Evolutionary conservation across 768 basidiomycete species (phyloP), one percentile per base, ranked within the genome.

Genomic region (Amylocystis lapponica): DNA sequence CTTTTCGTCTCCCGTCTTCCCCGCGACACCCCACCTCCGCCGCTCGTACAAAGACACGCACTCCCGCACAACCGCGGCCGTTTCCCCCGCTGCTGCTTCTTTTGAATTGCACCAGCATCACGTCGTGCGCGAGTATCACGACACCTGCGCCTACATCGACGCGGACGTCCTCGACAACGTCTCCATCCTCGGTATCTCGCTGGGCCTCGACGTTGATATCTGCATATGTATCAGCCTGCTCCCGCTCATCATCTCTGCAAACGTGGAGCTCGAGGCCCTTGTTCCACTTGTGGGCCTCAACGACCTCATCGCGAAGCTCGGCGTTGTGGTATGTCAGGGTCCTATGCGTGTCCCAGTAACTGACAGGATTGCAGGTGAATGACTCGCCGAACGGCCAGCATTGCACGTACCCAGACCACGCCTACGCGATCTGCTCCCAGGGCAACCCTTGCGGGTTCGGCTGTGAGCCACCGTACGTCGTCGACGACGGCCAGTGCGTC

Each of bases 51-150:
- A n/a, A n/a, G n/a, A n/a, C n/a, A n/a, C n/a, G n/a, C n/a, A n/a
- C n/a, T n/a, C n/a, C n/a, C n/a, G n/a, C n/a, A n/a, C n/a, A n/a
- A n/a, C n/a, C n/a, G n/a, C n/a, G n/a, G n/a, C n/a, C n/a, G n/a
- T n/a, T n/a, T n/a, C n/a, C n/a, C n/a, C n/a, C n/a, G n/a, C n/a
- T n/a, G n/a, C n/a, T n/a, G n/a, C n/a, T n/a, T 33, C 32, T n/a
- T n/a, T n/a, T n/a, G n/a, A n/a, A n/a, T n/a, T n/a, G n/a, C 32
- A 43, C 22, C 41, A 43, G 41, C 33, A 26, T 25, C 41, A 35
- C 23, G 33, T 33, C 17, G 13, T 22, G 16, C 41, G 41, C 21
- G 31, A 27, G 2, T 36, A 22, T 13, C 31, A 12, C 12, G 41
- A 43, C 31, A 33, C 31, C 25, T 43, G 41, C 41, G 34, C 31